These are phyloP conservation scores for Backusella circina DNA, from an alignment of 192 early-diverging fungal species.

Conservation along the genomic window DNA sequence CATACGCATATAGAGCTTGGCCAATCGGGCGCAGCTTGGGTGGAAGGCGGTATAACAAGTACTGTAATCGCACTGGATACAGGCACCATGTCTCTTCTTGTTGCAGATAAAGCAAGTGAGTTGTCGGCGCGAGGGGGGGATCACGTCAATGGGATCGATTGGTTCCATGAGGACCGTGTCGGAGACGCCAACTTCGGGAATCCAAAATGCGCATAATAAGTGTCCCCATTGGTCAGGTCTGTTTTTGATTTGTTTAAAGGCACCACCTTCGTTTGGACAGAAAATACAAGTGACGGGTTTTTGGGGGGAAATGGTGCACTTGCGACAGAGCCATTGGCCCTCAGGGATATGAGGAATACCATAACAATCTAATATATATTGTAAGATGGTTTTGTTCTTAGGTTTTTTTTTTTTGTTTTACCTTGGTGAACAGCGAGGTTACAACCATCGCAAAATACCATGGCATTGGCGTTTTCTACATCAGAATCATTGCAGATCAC, in stretches of 20 bases:
- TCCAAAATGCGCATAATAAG: slow-evolving; percentile 93
- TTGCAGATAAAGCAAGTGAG: slow-evolving; percentile 87
- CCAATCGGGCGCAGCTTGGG: slow-evolving; percentile 85
- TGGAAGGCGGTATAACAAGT: slow-evolving; percentile 91
- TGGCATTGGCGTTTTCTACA: slow-evolving; percentile 97
- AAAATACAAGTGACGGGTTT: slow-evolving; percentile 83
- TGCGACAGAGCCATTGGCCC: slow-evolving; percentile 98
- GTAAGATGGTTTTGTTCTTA: neutral
- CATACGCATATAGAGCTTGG: slow-evolving; percentile 83
- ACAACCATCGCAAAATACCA: slow-evolving; percentile 99
- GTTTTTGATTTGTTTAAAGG: slow-evolving; percentile 90
- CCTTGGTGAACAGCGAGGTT: slow-evolving; percentile 98
- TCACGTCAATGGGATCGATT: slow-evolving; percentile 84
- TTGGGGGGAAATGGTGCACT: slow-evolving; percentile 94
- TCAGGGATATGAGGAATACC: slow-evolving; percentile 98
- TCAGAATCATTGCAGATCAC: slow-evolving; percentile 97
- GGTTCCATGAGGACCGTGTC: slow-evolving; percentile 98
- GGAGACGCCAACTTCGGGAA: slow-evolving; percentile 85
- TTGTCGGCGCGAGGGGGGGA: slow-evolving; percentile 85
- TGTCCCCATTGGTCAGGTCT: slow-evolving; percentile 87
- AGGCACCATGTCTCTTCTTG: slow-evolving; percentile 68
- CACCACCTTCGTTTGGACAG: slow-evolving; percentile 90
- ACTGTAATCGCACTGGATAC: slow-evolving; percentile 91
- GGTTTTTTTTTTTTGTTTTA: slow-evolving; percentile 22
- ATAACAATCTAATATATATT: slow-evolving; percentile 80